Evolutionary conservation across 2,329 filamentous ascomycete species (phyloP), one percentile per base, ranked within the genome.

Genomic region (Nigrograna mackinnonii): DNA sequence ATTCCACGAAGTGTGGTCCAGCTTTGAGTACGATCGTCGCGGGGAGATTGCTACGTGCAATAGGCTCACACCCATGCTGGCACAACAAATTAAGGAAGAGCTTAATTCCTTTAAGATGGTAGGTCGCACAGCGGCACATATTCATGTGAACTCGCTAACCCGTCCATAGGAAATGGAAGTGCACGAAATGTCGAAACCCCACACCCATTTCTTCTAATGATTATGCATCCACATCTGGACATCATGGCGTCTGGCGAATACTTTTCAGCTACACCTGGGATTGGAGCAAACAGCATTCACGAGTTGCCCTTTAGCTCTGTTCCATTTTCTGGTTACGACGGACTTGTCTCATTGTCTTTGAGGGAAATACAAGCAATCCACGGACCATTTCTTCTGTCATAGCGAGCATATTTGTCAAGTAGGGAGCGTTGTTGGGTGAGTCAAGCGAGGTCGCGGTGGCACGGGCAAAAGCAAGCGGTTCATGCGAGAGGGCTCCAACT

Each of bases 91-190:
- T 74, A 97, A 97, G 74, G 94, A 99, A 74, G 94, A 99, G 75
- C 82, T 99, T 58, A 99, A 99, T 74, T 95, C 86, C 58, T 99
- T 99, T 79, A 99, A 99, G 72, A 99, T 99, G 94, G 90, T 94
- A 76, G 49, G 85, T 24, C 14, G 4, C 19, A 20, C n/a, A 22
- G 16, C 14, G 6, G 6, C 3, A 24, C 9, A 14, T 2, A 18
- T 16, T 13, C 33, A 1, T 17, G 13, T 28, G 14, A n/a, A 4
- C 2, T 36, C 49, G 54, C 76, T 81, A 69, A 82, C 57, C 28
- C 33, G 13, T 14, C n/a, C 13, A 12, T 40, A 97, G 94, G 94
- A 99, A 77, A 99, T 99, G 94, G 94, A 97, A 78, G 94, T 99
- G 62, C 94, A 99, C 70, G 94, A 97, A 74, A 89, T 87, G 68